Evolutionary conservation across 306 rosid genomes (phyloP), one percentile per base, ranked within the genome.

Genomic region (Glycine soja): DNA sequence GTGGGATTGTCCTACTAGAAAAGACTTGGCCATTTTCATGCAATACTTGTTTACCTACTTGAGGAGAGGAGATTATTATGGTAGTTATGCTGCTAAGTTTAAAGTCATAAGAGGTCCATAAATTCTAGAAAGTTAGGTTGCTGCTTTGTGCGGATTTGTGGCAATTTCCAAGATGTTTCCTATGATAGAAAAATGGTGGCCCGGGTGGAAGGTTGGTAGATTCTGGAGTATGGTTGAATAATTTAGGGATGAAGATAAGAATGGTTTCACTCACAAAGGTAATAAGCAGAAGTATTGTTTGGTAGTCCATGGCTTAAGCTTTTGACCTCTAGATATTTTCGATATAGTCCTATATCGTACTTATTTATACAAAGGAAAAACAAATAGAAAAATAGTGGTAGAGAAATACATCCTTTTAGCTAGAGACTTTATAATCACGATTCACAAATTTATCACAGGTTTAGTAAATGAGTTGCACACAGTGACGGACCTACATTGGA

Each of bases 21-120:
- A 73, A 63, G 3, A 11, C 10, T 14, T 63, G 48, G 1, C 51
- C 12, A 81, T 81, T 74, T n/a, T 73, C 68, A 1, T 24, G 80
- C 0, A 81, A 4, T 8, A 63, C 74, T 81, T 65, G 61, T 81
- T 74, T 81, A 38, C 80, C 84, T 58, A 40, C 0, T 72, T 62
- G 46, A 59, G 84, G 84, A 4, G 84, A 80, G 5, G 84, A 72
- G 12, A 80, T 62, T 1, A 80, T 75, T 52, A 81, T 74, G 8
- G 80, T 81, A 16, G 80, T 81, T 42, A 42, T 64, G 42, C 1
- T 65, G 18, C 84, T 79, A 1, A 80, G 58, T 53, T 80, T 80
- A 80, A 19, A 4, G 48, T 72, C 79, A 72, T 80, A 7, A 80
- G 2, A 36, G 84, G 74, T 51, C 84, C 84, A 80, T 80, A 80